Evolutionary conservation across 352 stramenopile species (phyloP), one percentile per base, ranked within the genome.

Genomic region (Globisporangium iwayamae): DNA sequence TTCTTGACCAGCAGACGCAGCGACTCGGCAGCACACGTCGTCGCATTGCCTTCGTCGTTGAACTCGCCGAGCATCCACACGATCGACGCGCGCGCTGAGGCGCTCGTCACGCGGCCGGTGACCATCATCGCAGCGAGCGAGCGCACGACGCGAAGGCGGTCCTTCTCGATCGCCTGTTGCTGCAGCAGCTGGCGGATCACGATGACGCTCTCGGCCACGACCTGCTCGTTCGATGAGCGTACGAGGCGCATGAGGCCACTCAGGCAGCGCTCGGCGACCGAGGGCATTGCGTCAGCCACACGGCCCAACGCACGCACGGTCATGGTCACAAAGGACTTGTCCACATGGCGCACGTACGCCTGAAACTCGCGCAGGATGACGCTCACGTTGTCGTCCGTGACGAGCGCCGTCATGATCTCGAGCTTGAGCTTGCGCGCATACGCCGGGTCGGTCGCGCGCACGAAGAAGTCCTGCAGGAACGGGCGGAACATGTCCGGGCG

Each of bases 391-490:
- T 94, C 88, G 38, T 95, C 78, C 43, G 96, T 96, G 20, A 96
- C 92, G 10, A 99, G 65, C 2, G 88, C 83, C 14, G 93, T 96
- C 58, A 99, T 73, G 60, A 99, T 98, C 74, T 99, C 96, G 10
- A 99, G 86, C 83, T 99, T 99, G 56, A 99, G 89, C 56, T 98
- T 91, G 34, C 96, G 86, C 13, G 96, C 96, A 70, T 98, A 99
- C 0, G 85, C 87, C 18, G 97, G 93, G 71, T 99, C 97, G 16
- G 94, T 95, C 32, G 94, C 93, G 55, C 94, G 75, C 1, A 99
- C 96, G 70, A 99, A 99, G 70, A 99, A 99, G 66, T 99, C 95
- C 63, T 96, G 81, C 41, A 99, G 74, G 72, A 98, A 99, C 9
- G 94, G 93, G 11, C 83, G 87, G 75, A 99, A 99, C 69, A 98